phyloP scores from a whole-genome alignment of 2,329 filamentous ascomycete genomes.

The Clarireedia homoeocarpa region DNA sequence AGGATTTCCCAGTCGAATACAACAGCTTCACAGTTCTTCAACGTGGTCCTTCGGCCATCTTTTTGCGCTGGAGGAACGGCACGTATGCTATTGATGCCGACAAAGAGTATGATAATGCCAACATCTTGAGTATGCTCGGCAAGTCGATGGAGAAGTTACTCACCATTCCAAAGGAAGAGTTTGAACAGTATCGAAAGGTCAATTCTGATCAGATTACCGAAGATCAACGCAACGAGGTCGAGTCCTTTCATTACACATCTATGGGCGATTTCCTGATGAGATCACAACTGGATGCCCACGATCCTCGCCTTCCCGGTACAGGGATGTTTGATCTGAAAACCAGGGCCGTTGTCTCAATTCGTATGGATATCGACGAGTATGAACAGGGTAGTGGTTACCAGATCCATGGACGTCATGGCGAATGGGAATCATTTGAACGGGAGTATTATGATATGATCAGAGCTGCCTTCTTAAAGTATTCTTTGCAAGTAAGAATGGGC shows the following conservation, averaged over 20 bases:
- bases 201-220: conserved; percentile 62
- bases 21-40: conserved; percentile 63
- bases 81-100: conserved; percentile 93
- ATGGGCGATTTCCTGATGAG: conserved; percentile 87
- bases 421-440: conserved; percentile 86
- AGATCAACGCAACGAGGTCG: conserved; percentile 62
- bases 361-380: conserved; percentile 72
- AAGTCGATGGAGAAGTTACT: conserved; percentile 96
- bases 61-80: conserved; percentile 74
- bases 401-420: conserved; percentile 65
- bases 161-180: conserved; percentile 74
- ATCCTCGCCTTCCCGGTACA: conserved; percentile 75
- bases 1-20: conserved; percentile 54
- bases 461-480: conserved; percentile 92
- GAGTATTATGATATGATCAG: conserved; percentile 98
- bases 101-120: conserved; percentile 80
- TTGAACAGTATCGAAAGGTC: conserved; percentile 70
- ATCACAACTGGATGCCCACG: conserved; percentile 87
- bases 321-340: conserved; percentile 98
- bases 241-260: conserved; percentile 82
- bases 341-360: conserved; percentile 80
- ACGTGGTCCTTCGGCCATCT: conserved; percentile 68
- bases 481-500: conserved; percentile 90
- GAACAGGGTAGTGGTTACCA: conserved; percentile 79
- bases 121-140: conserved; percentile 82